Percentiles rank a stretch among this genome's conserved stretches.
These are phyloP conservation scores for Pleurotus ostreatus DNA, from an alignment of 768 basidiomycete species.

Conservation along the genomic window DNA sequence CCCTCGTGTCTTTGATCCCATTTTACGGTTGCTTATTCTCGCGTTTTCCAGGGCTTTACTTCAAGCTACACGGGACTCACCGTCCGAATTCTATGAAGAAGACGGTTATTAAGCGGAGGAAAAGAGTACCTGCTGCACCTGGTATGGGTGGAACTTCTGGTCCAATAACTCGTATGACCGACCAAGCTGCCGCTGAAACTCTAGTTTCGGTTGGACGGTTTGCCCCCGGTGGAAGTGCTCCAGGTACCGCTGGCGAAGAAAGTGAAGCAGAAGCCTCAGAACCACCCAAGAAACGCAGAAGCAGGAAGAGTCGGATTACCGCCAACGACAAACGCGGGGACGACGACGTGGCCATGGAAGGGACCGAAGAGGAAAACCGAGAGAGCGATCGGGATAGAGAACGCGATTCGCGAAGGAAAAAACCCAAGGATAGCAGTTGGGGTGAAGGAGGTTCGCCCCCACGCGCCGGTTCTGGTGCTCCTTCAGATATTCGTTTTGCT, in stretches of 20 bases:
- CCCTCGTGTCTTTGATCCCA: slow-evolving; percentile 1
- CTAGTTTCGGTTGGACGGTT: slow-evolving; percentile 77
- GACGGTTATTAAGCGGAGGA: slow-evolving; percentile 96
- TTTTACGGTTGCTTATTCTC: slow-evolving; percentile 14
- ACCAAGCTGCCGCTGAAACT: slow-evolving; percentile 87
- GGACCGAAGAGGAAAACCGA: slow-evolving; percentile 25
- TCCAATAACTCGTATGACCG: slow-evolving; percentile 47
- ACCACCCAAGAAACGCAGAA: slow-evolving; percentile 59
- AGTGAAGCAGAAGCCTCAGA: slow-evolving; percentile 38
- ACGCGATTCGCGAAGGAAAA: slow-evolving; percentile 6
- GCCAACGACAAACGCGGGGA: slow-evolving; percentile 24
- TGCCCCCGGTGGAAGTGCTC: slow-evolving; percentile 29
- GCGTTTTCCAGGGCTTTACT: slow-evolving; percentile 76
- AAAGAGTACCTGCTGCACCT: slow-evolving; percentile 92
- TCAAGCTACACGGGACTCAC: slow-evolving; percentile 96
- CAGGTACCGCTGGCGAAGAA: slow-evolving; percentile 27
- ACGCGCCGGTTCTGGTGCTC: neutral
- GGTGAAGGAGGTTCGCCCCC: slow-evolving; percentile 6
- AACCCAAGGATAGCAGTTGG: slow-evolving; percentile 5
- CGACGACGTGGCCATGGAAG: slow-evolving; percentile 49
- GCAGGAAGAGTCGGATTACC: slow-evolving; percentile 30
- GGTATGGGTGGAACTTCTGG: slow-evolving; percentile 25
- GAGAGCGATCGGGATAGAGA: slow-evolving; percentile 13
- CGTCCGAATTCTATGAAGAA: slow-evolving; percentile 99
- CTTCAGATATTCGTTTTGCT: slow-evolving; percentile 2